Evolutionary conservation across 1,139 yeast genomes (phyloP).

Genomic region (Saccharomyces hybrid): DNA sequence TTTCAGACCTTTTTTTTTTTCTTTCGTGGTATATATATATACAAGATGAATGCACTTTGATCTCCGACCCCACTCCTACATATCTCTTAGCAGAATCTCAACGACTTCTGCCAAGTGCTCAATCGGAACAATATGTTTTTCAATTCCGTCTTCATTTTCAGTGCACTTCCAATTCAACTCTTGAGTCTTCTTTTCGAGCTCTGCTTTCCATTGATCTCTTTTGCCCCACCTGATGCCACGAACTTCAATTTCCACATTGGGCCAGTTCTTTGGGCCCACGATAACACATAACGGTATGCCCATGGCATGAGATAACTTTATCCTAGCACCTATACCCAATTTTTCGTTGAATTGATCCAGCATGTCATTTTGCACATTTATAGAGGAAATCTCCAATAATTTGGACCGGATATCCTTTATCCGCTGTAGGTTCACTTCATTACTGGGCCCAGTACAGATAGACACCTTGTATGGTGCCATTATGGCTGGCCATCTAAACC

Average conservation of each 20-base stretch:
- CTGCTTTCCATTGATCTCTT: conserved; percentile 16
- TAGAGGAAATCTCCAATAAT: background rate
- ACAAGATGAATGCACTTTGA: background rate
- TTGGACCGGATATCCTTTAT: background rate
- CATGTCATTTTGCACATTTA: conserved; percentile 10
- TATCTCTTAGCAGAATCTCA: conserved; percentile 37
- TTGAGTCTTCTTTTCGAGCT: conserved; percentile 13
- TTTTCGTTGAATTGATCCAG: conserved; percentile 33
- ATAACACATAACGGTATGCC: conserved; percentile 63
- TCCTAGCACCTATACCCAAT: conserved; percentile 41
- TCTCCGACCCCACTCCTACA: conserved; percentile 22
- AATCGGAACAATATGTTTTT: conserved; percentile 47
- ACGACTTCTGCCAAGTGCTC: conserved; percentile 40
- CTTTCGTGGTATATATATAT: background rate
- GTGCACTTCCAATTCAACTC: conserved; percentile 36
- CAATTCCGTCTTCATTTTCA: conserved; percentile 20
- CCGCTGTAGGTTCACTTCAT: conserved; percentile 37
- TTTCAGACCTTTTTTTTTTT: background rate
- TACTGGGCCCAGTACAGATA: conserved; percentile 25
- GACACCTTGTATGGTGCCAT: conserved; percentile 74
- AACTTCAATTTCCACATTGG: conserved; percentile 56
- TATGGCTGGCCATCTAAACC: conserved; percentile 73
- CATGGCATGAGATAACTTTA: conserved; percentile 45
- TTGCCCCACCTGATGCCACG: conserved; percentile 26
- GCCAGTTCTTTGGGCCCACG: conserved; percentile 48